These are phyloP conservation scores for Acrocalymma vagum DNA, from an alignment of 2,329 filamentous ascomycete species.

Conservation along the genomic window DNA sequence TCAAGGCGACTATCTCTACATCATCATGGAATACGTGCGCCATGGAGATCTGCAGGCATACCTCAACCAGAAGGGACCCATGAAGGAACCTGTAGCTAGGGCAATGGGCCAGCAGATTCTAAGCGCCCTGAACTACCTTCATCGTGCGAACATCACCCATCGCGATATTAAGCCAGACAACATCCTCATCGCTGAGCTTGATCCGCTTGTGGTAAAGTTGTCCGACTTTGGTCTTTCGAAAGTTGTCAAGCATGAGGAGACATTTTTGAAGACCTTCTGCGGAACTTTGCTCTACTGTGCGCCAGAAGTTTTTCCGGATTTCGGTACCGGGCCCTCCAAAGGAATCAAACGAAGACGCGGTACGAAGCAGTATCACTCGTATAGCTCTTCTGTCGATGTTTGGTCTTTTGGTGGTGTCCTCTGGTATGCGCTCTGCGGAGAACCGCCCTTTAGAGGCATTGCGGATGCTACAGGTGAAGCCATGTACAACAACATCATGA, in stretches of 20 bases:
- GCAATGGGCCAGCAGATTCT: constrained; percentile 79
- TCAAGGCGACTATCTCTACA: constrained; percentile 81
- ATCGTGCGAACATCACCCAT: constrained; percentile 89
- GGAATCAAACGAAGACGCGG: constrained; percentile 70
- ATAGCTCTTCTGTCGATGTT: constrained; percentile 91
- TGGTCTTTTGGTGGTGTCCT: constrained; percentile 96
- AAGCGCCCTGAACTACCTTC: constrained; percentile 84
- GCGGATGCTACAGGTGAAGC: constrained; percentile 79
- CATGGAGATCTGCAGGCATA: constrained; percentile 83
- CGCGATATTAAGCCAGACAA: constrained; percentile 99
- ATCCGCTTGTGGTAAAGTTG: constrained; percentile 84
- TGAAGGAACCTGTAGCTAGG: constrained; percentile 75
- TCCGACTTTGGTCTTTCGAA: constrained; percentile 98
- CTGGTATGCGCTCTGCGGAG: constrained; percentile 82
- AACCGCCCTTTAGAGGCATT: constrained; percentile 82
- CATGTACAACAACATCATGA: constrained; percentile 89
- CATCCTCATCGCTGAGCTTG: constrained; percentile 79
- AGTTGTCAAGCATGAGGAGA: constrained; percentile 87
- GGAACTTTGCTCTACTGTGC: constrained; percentile 96
- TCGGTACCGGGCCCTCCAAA: constrained; percentile 70
- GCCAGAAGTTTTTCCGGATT: constrained; percentile 92
- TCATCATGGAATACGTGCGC: constrained; percentile 94
- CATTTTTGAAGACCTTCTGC: constrained; percentile 95
- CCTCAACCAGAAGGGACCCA: constrained; percentile 66
- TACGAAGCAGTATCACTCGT: constrained; percentile 65